These are phyloP conservation scores for Cystofilobasidium capitatum DNA, from an alignment of 768 basidiomycete genomes.

Conservation along the genomic window DNA sequence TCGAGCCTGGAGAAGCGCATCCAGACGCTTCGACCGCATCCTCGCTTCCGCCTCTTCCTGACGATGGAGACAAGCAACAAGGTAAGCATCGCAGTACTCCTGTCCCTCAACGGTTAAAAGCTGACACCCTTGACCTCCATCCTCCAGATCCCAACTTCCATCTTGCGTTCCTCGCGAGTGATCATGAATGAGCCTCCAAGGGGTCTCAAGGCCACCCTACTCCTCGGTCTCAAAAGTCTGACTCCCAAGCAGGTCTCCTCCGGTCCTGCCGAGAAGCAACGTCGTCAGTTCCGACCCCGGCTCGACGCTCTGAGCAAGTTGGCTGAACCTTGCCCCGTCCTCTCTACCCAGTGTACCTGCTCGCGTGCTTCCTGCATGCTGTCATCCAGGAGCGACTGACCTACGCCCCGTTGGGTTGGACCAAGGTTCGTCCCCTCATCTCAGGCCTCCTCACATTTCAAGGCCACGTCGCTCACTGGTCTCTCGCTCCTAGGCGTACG, in stretches of 20 bases:
- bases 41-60: conserved; percentile 89
- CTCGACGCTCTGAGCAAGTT: neutral
- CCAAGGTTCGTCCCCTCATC: conserved; percentile 44
- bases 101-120: neutral
- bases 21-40: conserved; percentile 78
- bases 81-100: neutral
- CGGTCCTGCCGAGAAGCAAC: conserved; percentile 85
- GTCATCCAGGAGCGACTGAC: conserved; percentile 92
- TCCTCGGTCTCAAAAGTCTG: conserved; percentile 69
- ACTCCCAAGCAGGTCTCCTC: conserved; percentile 56
- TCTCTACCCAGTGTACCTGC: conserved; percentile 44
- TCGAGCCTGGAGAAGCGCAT: conserved; percentile 85
- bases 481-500: conserved; percentile 50
- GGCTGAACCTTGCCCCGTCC: neutral
- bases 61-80: conserved; percentile 77
- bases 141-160: conserved; percentile 63
- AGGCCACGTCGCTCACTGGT: neutral
- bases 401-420: conserved; percentile 94
- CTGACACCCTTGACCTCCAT: neutral
- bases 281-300: conserved; percentile 62
- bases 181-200: conserved; percentile 99
- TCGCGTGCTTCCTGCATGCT: conserved; percentile 94
- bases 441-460: neutral
- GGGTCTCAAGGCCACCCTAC: conserved; percentile 88
- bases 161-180: conserved; percentile 86